Evolutionary conservation across 202 grass and related monocot genomes (phyloP), one percentile per base, ranked within the genome.

Genomic region (Schoenoplectus tabernaemontani): DNA sequence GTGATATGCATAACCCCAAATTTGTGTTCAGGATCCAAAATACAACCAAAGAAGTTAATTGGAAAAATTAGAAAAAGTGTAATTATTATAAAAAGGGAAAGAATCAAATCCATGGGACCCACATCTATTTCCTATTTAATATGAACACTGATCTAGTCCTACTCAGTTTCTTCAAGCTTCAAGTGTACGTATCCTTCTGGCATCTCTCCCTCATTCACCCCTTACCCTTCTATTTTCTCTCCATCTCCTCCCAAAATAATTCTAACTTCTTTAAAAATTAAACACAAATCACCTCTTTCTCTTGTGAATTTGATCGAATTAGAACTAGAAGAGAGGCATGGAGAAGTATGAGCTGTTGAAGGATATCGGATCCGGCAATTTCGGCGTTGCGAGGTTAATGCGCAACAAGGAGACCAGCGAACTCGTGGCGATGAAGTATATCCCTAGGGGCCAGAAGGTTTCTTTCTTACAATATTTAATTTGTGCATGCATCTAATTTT

Each of bases 291-390:
- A n/a, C n/a, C n/a, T 54, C 1, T 17, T 64, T 48, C 54, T 81
- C 68, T 59, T 38, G 24, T 32, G 32, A 51, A 51, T 33, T 53
- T 28, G 43, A 15, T 32, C 1, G 5, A 30, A 15, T 50, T 32
- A 28, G 19, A 67, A 41, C n/a, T 20, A 39, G 2, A 11, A 38
- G 37, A 46, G n/a, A n/a, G 17, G 9, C 77, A 83, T 92, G 87
- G 90, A 92, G 66, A 92, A 87, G 85, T 92, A 92, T 82, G 90
- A 92, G 82, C 17, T 37, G 26, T 81, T 93, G 61, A 88, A 88
- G 83, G 83, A 83, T 41, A 93, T 93, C 80, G 86, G 91, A 42
- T 93, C 88, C 11, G 91, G 91, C 12, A 93, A 93, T 84, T 93
- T 90, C 65, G 91, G 91, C 34, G 87, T 93, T 44, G 88, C 88